Conservation (phyloP, 805 yeast species). For the Candida patagonica region DNA sequence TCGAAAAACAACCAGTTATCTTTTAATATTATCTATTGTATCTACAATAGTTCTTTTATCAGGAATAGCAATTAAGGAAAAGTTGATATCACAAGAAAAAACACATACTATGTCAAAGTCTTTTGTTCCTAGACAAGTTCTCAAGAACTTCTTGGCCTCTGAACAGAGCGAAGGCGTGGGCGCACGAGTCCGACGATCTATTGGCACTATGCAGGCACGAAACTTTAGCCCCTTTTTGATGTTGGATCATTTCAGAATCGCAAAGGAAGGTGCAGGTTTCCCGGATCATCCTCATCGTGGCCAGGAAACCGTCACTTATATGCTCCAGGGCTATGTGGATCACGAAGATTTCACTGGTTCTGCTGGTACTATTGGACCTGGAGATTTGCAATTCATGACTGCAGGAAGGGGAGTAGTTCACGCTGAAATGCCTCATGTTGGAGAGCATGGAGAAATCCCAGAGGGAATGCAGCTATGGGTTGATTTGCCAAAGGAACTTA, state of each 20-base stretch:
- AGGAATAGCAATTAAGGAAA: no score
- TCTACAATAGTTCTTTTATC: no score
- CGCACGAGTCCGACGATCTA: conserved; percentile 70
- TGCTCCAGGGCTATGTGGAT: conserved; percentile 55
- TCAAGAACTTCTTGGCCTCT: conserved; percentile 44
- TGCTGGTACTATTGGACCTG: conserved; percentile 61
- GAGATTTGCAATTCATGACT: conserved; percentile 87
- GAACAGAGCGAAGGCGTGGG: conserved; percentile 82
- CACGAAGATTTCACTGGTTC: conserved; percentile 83
- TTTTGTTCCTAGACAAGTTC: conserved; percentile 34
- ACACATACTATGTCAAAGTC: conserved; percentile 1
- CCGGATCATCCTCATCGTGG: conserved; percentile 82
- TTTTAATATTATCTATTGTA: no score
- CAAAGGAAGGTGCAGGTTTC: conserved; percentile 52
- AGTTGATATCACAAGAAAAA: neutral
- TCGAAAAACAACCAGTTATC: no score
- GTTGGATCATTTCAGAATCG: conserved; percentile 65
- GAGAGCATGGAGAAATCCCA: conserved; percentile 33
- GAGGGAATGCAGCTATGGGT: conserved; percentile 83
- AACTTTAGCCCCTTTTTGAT: conserved; percentile 73
- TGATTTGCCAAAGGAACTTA: conserved; percentile 58
- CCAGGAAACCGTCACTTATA: conserved; percentile 63
- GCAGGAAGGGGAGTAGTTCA: conserved; percentile 84
- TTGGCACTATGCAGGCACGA: conserved; percentile 57
- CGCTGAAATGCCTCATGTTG: conserved; percentile 68